These are phyloP conservation scores for Phytophthora hibernalis DNA, from an alignment of 352 stramenopile species.

Conservation along the genomic window DNA sequence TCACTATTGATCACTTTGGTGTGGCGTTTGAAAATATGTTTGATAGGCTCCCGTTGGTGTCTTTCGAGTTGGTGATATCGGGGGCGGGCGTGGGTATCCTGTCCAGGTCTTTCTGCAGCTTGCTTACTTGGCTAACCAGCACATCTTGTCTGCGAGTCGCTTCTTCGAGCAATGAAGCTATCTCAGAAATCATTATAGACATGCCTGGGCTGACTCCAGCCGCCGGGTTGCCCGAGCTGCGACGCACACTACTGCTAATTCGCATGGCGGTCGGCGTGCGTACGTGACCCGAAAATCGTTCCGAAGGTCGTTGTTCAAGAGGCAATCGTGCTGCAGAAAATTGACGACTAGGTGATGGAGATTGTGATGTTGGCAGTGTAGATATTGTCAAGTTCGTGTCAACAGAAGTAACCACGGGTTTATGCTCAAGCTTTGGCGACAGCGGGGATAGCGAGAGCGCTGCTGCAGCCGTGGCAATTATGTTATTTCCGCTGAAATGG, in stretches of 20 bases:
- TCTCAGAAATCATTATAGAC: constrained; percentile 53
- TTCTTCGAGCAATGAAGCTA: constrained; percentile 50
- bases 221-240: constrained; percentile 22
- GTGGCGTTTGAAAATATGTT: constrained; percentile 4
- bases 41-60: constrained; percentile 13
- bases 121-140: constrained; percentile 48
- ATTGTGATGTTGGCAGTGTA: constrained; percentile 2
- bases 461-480: constrained; percentile 19
- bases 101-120: constrained; percentile 48
- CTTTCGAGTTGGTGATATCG: constrained; percentile 6
- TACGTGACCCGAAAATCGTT: constrained; percentile 30
- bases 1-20: constrained; percentile 5
- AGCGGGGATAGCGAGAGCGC: constrained; percentile 19
- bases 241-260: constrained; percentile 44
- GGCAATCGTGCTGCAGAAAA: constrained; percentile 26
- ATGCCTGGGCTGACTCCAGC: constrained; percentile 45
- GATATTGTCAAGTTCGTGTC: background rate
- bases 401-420: constrained; percentile 3
- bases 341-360: constrained; percentile 15
- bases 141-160: constrained; percentile 53
- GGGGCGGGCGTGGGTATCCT: constrained; percentile 10
- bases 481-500: constrained; percentile 22
- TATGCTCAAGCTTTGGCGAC: constrained; percentile 14
- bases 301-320: constrained; percentile 33
- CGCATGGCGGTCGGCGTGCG: constrained; percentile 45